Evolutionary conservation across 805 yeast genomes (phyloP).

Genomic region (Sugiyamaella mastotermitis): DNA sequence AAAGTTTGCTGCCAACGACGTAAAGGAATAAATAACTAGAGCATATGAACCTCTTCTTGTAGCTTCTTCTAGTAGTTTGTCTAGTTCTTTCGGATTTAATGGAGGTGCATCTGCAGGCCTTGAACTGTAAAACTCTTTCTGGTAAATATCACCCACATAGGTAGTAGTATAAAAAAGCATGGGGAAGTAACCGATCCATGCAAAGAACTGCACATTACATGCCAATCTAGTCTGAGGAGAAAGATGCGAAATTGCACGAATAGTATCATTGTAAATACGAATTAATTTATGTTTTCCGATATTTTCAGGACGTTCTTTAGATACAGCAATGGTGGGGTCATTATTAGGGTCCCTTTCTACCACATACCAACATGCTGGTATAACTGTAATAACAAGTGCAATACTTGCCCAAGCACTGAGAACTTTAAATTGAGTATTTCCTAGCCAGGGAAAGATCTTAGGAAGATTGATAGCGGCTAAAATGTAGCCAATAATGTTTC

Average conservation of each 20-base stretch:
- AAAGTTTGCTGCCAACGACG: conserved; percentile 40
- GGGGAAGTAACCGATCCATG: conserved; percentile 67
- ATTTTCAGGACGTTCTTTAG: conserved; percentile 1
- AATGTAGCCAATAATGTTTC: conserved; percentile 52
- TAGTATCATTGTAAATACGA: conserved; percentile 13
- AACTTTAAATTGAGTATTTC: conserved; percentile 47
- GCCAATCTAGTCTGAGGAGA: conserved; percentile 48
- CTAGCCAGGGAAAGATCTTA: conserved; percentile 35
- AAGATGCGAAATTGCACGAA: conserved; percentile 25
- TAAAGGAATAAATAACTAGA: conserved; percentile 42
- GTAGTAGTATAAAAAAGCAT: conserved; percentile 60
- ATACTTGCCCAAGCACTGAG: conserved; percentile 39
- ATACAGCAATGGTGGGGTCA: conserved; percentile 14
- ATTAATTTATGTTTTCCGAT: conserved; percentile 2
- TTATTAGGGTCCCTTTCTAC: conserved; percentile 43
- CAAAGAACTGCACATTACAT: conserved; percentile 54
- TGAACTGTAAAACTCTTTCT: conserved; percentile 29
- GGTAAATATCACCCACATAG: conserved; percentile 54
- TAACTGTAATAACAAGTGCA: conserved; percentile 37
- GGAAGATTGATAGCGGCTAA: conserved; percentile 45
- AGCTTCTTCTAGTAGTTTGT: conserved; percentile 38
- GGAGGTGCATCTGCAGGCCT: conserved; percentile 36
- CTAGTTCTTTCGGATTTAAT: conserved; percentile 34
- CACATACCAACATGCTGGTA: conserved; percentile 36
- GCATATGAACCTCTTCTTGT: conserved; percentile 51